Evolutionary conservation across 163 green algal species (phyloP).

Genomic region (Chlorella variabilis): DNA sequence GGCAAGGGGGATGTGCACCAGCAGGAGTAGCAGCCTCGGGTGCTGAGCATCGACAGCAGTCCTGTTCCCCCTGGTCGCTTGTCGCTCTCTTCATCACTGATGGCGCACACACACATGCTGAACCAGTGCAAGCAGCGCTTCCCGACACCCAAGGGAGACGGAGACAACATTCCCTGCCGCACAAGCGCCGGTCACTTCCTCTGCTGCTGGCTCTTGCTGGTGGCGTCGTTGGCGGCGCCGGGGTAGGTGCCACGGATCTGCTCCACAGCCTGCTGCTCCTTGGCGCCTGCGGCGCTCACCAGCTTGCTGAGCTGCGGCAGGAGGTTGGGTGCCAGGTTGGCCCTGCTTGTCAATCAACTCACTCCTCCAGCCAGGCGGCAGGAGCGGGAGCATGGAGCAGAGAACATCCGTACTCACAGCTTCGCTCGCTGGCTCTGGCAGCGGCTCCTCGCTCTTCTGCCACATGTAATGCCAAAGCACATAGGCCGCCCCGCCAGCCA

Average conservation of each 20-base stretch:
- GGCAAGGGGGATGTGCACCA: neutral
- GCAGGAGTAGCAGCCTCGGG: neutral
- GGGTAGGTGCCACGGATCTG: neutral
- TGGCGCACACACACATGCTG: too few relatives aligned
- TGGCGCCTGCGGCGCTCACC: neutral
- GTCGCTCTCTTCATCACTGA: too few relatives aligned
- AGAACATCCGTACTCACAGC: too few relatives aligned
- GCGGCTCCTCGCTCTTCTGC: slow-evolving; percentile 1
- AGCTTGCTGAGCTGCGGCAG: slow-evolving; percentile 15
- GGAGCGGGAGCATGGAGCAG: too few relatives aligned
- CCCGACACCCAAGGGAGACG: too few relatives aligned
- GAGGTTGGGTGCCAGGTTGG: neutral
- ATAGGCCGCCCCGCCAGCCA: neutral
- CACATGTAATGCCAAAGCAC: slow-evolving; percentile 6
- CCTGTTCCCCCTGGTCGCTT: too few relatives aligned
- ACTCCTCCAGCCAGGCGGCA: neutral
- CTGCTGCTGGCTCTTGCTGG: neutral
- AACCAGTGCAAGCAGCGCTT: too few relatives aligned
- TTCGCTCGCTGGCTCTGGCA: slow-evolving; percentile 3
- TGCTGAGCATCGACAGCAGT: too few relatives aligned
- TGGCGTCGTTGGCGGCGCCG: neutral
- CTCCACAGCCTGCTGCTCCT: slow-evolving; percentile 1
- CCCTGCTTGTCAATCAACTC: too few relatives aligned
- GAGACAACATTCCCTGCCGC: too few relatives aligned
- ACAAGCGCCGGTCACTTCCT: neutral